Evolutionary conservation across 352 stramenopile species (phyloP), one percentile per base, ranked within the genome.

Genomic region (Peronospora destructor): DNA sequence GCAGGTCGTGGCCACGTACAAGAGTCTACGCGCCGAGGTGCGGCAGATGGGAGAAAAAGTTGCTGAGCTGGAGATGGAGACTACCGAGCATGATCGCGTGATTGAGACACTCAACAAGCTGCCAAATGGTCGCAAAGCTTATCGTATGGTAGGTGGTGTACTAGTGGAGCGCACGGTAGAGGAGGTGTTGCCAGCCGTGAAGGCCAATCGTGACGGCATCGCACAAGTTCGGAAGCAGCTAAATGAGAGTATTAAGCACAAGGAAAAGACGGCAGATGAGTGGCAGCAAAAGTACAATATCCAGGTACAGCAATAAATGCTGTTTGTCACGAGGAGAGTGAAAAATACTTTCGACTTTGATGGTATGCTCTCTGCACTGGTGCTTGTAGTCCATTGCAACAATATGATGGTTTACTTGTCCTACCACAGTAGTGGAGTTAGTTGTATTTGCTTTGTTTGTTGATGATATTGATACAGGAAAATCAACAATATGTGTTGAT

Each of bases 81-180:
- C 65, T 10, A 72, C 71, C 17, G 84, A 95, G 68, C 81, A 92
- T 59, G 76, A 93, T 39, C 81, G 84, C 57, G 83, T 92, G 37
- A 72, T 91, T 36, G 73, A 82, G 45, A 92, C 85, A 55, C 76
- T 95, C 16, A 71, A 79, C 44, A 70, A 70, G 3, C 62, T 94
- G 52, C 76, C 79, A 14, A 66, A 60, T 0, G 63, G 73, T 49
- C 77, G 93, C 56, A 90, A 95, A 59, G 94, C 94, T 5, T 98
- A 96, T 60, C 87, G 94, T 53, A 89, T 98, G 71, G 90, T 98
- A 10, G 95, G 94, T 43, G 94, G 95, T 29, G 94, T 98, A 28
- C 69, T 98, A 32, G 94, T 98, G 40, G 94, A 98, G 73, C 91
- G 94, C 38, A 98, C 93, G 28, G 94, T 98, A 17, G 59, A 85